phyloP scores from a whole-genome alignment of 192 early-diverging fungal genomes.

The Obelidium mucronatum region DNA sequence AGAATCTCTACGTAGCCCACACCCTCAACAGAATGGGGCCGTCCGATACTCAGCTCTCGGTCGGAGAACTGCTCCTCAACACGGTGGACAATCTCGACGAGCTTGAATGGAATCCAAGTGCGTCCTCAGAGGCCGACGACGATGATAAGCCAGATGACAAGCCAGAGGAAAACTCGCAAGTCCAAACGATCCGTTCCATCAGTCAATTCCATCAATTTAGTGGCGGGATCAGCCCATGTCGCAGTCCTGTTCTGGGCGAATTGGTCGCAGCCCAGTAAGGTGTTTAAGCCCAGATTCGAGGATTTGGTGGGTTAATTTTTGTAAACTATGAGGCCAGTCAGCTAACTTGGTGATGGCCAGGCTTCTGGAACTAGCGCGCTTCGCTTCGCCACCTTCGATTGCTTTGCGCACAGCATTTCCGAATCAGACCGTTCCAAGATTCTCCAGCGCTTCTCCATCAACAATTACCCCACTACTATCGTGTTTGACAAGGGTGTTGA shows the following conservation, averaged over 20 bases:
- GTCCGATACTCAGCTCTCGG: not conserved
- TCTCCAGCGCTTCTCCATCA: not conserved
- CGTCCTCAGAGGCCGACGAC: too few species aligned
- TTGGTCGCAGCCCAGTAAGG: conserved; percentile 9
- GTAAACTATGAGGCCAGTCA: not conserved
- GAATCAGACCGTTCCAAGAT: too few species aligned
- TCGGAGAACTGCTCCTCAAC: not conserved
- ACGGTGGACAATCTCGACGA: not conserved
- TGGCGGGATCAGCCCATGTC: not conserved
- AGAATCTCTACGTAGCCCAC: not conserved
- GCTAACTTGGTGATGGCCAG: not conserved
- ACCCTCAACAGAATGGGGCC: not conserved
- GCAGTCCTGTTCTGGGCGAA: not conserved
- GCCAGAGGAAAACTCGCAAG: not conserved
- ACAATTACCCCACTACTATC: not conserved
- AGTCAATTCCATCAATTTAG: not conserved
- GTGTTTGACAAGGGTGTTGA: not conserved
- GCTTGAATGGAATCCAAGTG: not conserved
- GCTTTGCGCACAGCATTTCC: not conserved
- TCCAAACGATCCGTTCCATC: not conserved
- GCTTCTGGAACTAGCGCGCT: not conserved
- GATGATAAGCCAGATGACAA: not conserved
- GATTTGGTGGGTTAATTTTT: not conserved
- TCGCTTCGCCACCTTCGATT: not conserved
- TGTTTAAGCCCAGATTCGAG: not conserved